Conservation (phyloP, 495 filamentous ascomycete genomes). For the Neurospora sp. region DNA sequence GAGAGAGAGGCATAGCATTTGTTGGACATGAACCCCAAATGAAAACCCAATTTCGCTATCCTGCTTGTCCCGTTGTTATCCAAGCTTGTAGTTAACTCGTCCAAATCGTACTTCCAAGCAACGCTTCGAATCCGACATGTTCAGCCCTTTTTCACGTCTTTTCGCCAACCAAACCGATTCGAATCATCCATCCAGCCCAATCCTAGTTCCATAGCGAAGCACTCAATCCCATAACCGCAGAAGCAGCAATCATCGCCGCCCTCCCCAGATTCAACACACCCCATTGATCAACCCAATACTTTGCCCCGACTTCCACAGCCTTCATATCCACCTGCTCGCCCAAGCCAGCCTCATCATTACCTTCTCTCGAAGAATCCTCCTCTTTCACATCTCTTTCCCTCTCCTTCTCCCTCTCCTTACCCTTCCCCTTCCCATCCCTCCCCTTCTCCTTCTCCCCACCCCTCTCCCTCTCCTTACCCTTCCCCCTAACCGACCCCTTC, state of each 20-base stretch:
- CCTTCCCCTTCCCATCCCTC: background rate
- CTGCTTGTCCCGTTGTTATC: background rate
- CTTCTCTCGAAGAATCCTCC: background rate
- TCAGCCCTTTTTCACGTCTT: background rate
- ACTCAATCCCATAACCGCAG: constrained; percentile 10
- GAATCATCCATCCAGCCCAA: background rate
- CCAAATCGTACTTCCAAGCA: background rate
- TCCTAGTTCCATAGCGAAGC: constrained; percentile 5
- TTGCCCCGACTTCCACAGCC: constrained; percentile 27
- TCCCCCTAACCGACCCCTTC: background rate
- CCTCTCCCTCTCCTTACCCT: background rate
- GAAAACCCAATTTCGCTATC: background rate
- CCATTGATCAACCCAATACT: constrained; percentile 45
- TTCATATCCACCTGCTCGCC: constrained; percentile 21
- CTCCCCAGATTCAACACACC: constrained; percentile 43
- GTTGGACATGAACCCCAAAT: background rate
- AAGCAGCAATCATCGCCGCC: constrained; percentile 18
- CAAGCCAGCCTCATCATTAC: constrained; percentile 3
- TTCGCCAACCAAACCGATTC: no score
- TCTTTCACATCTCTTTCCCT: background rate
- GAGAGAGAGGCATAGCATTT: background rate
- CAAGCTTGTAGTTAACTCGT: background rate
- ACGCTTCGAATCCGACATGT: background rate
- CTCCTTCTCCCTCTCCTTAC: background rate
- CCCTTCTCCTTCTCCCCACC: background rate